These are phyloP conservation scores for Nowakowskiella sp. DNA, from an alignment of 192 early-diverging fungal genomes.

Conservation along the genomic window DNA sequence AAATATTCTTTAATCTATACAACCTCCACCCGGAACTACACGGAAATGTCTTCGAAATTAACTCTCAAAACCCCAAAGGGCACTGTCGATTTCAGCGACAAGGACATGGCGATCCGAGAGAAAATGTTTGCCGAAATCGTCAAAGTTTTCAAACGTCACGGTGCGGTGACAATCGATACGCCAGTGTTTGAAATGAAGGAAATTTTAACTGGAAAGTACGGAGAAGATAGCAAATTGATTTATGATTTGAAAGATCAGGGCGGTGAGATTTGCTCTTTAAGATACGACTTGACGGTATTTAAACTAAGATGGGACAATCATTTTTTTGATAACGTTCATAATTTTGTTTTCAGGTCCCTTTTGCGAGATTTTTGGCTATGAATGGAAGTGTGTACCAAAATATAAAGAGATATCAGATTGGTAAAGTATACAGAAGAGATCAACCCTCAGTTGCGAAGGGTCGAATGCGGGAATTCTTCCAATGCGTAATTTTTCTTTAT, in stretches of 20 bases:
- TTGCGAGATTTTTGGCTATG: conserved; percentile 92
- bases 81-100: conserved; percentile 87
- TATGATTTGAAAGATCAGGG: conserved; percentile 97
- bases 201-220: conserved; percentile 93
- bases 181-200: conserved; percentile 98
- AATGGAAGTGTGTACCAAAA: conserved; percentile 72
- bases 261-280: conserved; percentile 87
- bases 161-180: conserved; percentile 96
- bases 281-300: conserved; percentile 87
- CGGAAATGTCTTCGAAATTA: background rate
- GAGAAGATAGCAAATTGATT: conserved; percentile 97
- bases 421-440: conserved; percentile 96
- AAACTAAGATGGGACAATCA: background rate
- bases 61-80: too few species aligned
- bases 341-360: conserved; percentile 56
- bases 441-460: conserved; percentile 98
- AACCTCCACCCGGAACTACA: too few species aligned
- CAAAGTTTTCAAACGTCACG: conserved; percentile 87
- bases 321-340: conserved; percentile 1
- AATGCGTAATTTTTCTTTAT: conserved; percentile 63
- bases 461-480: conserved; percentile 97
- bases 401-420: conserved; percentile 96
- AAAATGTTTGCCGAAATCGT: conserved; percentile 84
- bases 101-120: conserved; percentile 96
- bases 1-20: too few species aligned